These are phyloP conservation scores for Biscogniauxia mediterranea DNA, from an alignment of 2,329 filamentous ascomycete species.

Conservation along the genomic window DNA sequence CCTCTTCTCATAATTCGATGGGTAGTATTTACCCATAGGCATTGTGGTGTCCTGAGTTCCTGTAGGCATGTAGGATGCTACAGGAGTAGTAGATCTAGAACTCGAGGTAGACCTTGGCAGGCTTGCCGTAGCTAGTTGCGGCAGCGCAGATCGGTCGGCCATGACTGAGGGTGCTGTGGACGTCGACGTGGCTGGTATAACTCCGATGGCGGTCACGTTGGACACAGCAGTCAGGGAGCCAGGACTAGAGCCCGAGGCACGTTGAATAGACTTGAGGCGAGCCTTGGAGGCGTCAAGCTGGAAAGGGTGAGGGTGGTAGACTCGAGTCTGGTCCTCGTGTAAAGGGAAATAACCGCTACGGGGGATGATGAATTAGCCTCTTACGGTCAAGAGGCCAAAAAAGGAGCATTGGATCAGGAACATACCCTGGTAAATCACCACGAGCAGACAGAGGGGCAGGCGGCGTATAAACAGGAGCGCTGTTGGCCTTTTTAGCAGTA, in stretches of 20 bases:
- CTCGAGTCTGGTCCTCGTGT: conserved; percentile 53
- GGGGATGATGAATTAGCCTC: neutral
- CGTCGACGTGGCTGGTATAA: conserved; percentile 21
- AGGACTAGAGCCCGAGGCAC: conserved; percentile 33
- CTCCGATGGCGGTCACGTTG: conserved; percentile 15
- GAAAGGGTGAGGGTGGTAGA: conserved; percentile 53
- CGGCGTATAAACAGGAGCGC: conserved; percentile 42
- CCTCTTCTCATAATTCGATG: conserved; percentile 56
- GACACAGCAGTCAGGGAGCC: conserved; percentile 12
- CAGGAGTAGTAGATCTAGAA: conserved; percentile 39
- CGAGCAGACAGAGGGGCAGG: conserved; percentile 54
- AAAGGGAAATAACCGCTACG: conserved; percentile 59
- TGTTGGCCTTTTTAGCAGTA: conserved; percentile 38
- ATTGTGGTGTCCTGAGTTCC: conserved; percentile 47
- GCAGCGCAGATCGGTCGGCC: conserved; percentile 26
- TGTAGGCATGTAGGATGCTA: conserved; percentile 51
- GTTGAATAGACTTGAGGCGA: conserved; percentile 35
- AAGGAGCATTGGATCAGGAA: conserved; percentile 15
- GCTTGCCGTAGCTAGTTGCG: conserved; percentile 12
- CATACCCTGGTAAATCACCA: conserved; percentile 59
- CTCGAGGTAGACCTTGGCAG: conserved; percentile 20
- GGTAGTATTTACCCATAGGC: conserved; percentile 63
- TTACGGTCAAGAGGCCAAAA: conserved; percentile 13
- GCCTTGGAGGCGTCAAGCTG: conserved; percentile 41
- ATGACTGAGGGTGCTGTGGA: conserved; percentile 17